These are phyloP conservation scores for Sporisorium sorghi DNA, from an alignment of 1,284 basidiomycete genomes.

Conservation along the genomic window DNA sequence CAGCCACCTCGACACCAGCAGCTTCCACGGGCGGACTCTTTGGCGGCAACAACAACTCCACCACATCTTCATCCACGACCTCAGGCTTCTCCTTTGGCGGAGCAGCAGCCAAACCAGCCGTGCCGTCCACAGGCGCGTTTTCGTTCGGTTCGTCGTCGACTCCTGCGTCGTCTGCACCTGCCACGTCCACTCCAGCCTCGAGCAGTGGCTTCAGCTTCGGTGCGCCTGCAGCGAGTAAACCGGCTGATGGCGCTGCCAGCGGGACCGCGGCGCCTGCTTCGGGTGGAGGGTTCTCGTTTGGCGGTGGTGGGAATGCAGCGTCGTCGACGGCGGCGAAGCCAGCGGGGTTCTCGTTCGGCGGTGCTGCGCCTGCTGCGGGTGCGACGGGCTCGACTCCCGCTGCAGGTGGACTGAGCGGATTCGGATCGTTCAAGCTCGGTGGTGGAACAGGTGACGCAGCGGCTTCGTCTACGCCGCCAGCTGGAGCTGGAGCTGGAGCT, in stretches of 20 bases:
- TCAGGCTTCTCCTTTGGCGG: conserved; percentile 51
- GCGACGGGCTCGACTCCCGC: conserved; percentile 24
- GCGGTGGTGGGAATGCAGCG: conserved; percentile 26
- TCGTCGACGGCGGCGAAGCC: conserved; percentile 36
- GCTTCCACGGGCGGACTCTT: conserved; percentile 30
- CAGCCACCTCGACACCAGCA: conserved; percentile 10
- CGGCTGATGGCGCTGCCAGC: conserved; percentile 17
- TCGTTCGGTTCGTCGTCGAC: conserved; percentile 47
- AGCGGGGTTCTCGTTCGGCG: conserved; percentile 47
- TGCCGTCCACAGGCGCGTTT: conserved; percentile 47
- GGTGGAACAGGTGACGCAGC: conserved; percentile 21
- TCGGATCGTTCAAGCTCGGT: conserved; percentile 43
- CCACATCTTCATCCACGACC: conserved; percentile 1
- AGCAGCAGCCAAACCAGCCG: conserved; percentile 38
- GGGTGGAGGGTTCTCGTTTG: conserved; percentile 47
- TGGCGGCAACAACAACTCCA: conserved; percentile 24
- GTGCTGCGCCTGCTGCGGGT: conserved; percentile 22
- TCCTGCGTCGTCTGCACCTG: conserved; percentile 32
- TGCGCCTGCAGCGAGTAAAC: conserved; percentile 22
- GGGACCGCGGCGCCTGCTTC: conserved; percentile 42
- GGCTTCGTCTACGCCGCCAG: conserved; percentile 8
- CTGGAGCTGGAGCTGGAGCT: conserved; percentile 7
- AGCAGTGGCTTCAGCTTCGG: conserved; percentile 49
- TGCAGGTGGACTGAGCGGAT: conserved; percentile 28
- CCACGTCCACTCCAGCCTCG: conserved; percentile 3